Percentiles rank a stretch among this genome's conserved stretches.
phyloP scores from a whole-genome alignment of 2,329 filamentous ascomycete species.

The Cladosporium halotolerans region DNA sequence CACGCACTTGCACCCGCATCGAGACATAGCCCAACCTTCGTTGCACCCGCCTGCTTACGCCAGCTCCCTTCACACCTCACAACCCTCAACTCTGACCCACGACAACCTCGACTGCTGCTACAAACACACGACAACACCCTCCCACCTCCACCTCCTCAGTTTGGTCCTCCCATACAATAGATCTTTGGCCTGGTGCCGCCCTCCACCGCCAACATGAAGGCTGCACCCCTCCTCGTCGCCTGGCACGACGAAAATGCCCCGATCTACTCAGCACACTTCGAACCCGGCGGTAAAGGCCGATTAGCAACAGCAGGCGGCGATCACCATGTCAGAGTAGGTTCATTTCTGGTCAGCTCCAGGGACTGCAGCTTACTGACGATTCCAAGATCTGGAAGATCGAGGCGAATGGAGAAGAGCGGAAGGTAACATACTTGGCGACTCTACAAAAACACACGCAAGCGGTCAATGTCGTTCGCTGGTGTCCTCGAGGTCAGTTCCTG shows the following conservation, averaged over 20 bases:
- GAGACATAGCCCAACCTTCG: conserved; percentile 1
- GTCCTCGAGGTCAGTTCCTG: conserved; percentile 67
- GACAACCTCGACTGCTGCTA: no score
- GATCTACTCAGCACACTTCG: conserved; percentile 96
- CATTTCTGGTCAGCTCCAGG: background rate
- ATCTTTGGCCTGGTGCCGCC: background rate
- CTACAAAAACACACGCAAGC: conserved; percentile 91
- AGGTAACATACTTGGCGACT: conserved; percentile 85
- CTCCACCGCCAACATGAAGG: conserved; percentile 64
- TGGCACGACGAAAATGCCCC: conserved; percentile 98
- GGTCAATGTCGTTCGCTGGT: conserved; percentile 96
- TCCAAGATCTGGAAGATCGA: conserved; percentile 85
- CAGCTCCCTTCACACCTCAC: no score
- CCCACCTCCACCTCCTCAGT: no score
- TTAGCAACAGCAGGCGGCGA: conserved; percentile 92
- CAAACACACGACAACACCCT: no score
- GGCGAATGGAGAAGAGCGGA: conserved; percentile 73
- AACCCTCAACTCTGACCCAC: no score
- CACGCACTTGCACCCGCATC: conserved; percentile 9
- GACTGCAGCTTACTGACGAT: conserved; percentile 6
- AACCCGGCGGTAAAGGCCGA: conserved; percentile 83
- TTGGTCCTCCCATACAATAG: background rate
- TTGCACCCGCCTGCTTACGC: no score
- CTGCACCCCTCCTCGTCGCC: conserved; percentile 90
- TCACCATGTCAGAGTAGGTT: conserved; percentile 78